These are phyloP conservation scores for Aspergillus floridensis DNA, from an alignment of 2,329 filamentous ascomycete genomes.

Conservation along the genomic window DNA sequence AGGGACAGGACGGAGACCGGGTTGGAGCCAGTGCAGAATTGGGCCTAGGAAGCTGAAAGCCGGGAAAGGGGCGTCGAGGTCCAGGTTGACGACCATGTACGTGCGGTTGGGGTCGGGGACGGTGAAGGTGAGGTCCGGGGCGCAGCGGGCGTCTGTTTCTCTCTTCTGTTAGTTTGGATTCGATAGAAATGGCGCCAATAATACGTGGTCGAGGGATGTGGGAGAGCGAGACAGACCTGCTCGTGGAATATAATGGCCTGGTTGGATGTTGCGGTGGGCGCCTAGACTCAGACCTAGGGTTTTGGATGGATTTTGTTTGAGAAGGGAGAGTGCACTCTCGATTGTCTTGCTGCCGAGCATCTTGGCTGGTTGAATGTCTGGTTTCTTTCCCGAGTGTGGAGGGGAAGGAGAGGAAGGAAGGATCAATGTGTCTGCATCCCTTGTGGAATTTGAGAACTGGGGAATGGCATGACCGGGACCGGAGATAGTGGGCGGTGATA, in stretches of 20 bases:
- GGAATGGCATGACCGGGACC: too few species aligned
- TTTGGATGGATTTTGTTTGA: background rate
- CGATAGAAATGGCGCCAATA: too few species aligned
- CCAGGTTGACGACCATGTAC: background rate
- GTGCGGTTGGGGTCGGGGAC: background rate
- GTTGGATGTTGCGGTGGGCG: background rate
- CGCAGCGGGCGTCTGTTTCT: background rate
- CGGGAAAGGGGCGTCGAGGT: background rate
- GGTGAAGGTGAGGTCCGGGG: background rate
- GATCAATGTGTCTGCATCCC: too few species aligned
- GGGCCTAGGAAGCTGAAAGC: background rate
- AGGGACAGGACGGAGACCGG: background rate
- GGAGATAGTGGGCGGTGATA: too few species aligned
- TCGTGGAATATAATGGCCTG: background rate
- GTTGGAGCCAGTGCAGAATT: slow-evolving; percentile 1
- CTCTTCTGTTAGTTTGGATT: background rate
- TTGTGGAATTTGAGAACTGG: too few species aligned
- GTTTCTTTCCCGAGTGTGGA: too few species aligned
- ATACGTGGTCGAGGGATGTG: background rate
- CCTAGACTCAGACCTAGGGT: background rate
- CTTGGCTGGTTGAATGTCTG: background rate
- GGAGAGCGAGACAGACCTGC: background rate
- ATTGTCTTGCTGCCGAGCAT: background rate
- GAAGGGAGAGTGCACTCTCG: background rate
- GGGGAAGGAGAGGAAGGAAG: too few species aligned